Base-by-base conservation (phyloP, 768 basidiomycete species). In the Crepidotus variabilis region DNA sequence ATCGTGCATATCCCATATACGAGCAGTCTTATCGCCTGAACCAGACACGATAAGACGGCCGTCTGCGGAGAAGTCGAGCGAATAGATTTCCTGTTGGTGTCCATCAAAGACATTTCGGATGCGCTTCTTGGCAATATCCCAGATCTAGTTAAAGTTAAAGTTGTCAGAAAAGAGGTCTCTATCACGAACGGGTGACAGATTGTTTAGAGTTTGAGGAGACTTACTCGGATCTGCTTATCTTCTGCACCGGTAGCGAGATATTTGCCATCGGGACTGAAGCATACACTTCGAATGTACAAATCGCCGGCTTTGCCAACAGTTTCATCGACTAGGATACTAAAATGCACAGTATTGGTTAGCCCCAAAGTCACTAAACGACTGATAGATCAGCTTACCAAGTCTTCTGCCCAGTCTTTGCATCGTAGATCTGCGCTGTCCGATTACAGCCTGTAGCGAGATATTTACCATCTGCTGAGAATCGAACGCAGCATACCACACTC, bases 381-480 rank as follows among this genome's bases (percentile, higher is more conserved):
- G 52, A 16, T 35, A 45, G 23, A 10, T 57, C 21, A 9, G 65
- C 85, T 54, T 61, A 94, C 94, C 89, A 94, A 28, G 87, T 87
- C 73, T 92, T 93, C 0, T 66, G 69, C 6, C 95, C 95, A 0
- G 90, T 88, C 72, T 90, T 90, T 23, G 89, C 90, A 67, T 98
- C 93, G 69, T 91, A 98, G 55, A 98, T 94, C 71, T 97, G 94
- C 18, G 94, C 93, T 0, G 93, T 92, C 43, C 92, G 81, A 73
- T 98, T 98, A 73, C 95, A 98, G 11, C 95, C 96, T 10, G 95
- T 97, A 24, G 95, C 96, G 46, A 98, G 81, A 63, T 78, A 91
- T 69, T 90, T 92, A 16, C 96, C 96, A 67, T 98, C 94, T 20
- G 88, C 85, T 13, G 94, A 96, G 72, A 98, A 97, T 54, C 89